Base-by-base conservation (phyloP, 176 grass and related monocot species). In the Phoenix dactylifera region DNA sequence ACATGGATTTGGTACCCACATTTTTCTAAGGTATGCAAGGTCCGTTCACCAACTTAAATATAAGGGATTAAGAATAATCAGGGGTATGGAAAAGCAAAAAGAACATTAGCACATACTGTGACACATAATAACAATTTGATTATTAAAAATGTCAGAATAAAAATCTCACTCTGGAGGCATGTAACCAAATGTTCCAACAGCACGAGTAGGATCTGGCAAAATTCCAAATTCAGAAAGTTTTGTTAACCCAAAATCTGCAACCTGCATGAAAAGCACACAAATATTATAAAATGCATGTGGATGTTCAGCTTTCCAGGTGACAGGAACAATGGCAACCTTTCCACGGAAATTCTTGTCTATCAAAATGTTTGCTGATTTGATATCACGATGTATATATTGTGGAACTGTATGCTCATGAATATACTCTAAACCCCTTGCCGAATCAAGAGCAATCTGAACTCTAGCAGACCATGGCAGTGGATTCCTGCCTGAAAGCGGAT, bases 231-330 rank as follows among this genome's bases (percentile, higher is more conserved):
- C 58, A 24, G 58, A 63, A 24, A 72, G 50, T 72, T 72, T 72
- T 72, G 70, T 60, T 62, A 72, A 54, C 16, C 70, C 70, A 72
- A 72, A 72, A 63, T 72, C 70, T 63, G 70, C 70, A 72, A 72
- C 70, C 70, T 63, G 50, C 50, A 63, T 3, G 15, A 16, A 3
- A 50, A 50, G 17, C 62, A 51, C 16, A 24, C 29, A 10, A 39
- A 54, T 39, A 72, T 39, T 62, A 44, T 54, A 12, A 62, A 15
- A 16, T 20, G 7, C 5, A 16, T 22, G 4, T 29, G 16, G 3
- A 12, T n/a, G 10, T 15, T 20, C 2, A 22, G 5, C 15, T 9
- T 24, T 22, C 16, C 26, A 7, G 18, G 7, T 54, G 9, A 54
- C 51, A 59, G 5, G 7, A 39, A 54, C 19, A 4, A 53, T 54